Evolutionary conservation across 108 stramenopile species (phyloP), one percentile per base, ranked within the genome.

Genomic region (Mayamaea pseudoterrestris): DNA sequence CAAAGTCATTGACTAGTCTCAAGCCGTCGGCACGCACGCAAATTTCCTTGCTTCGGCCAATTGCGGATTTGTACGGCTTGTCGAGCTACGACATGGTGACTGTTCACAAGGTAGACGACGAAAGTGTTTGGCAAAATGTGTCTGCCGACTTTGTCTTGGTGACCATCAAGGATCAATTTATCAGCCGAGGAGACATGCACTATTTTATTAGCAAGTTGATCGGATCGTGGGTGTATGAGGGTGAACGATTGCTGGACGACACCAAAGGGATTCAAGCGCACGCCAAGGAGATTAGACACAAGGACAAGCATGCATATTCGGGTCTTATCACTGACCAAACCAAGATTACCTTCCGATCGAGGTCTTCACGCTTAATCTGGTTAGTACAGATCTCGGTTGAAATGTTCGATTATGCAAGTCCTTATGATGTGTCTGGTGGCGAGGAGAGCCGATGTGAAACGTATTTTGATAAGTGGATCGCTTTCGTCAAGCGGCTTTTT

Each of bases 391-490:
- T 99, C 41, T 75, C 76, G 14, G 60, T 61, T 7, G 98, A 99
- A 64, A 98, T 97, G 95, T 99, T 93, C 89, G 96, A 99, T 27
- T 94, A 84, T 57, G 55, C 88, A 2, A 80, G 80, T 6, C 70
- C 76, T 23, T 74, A 79, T 61, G 64, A 68, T 42, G n/a, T n/a
- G n/a, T 47, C 37, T 17, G 42, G 61, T 41, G 21, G 39, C 1
- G 40, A 50, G n/a, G 73, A 80, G 57, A 52, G 64, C 29, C 43
- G 70, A 21, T 87, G 80, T 55, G 76, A 85, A 48, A 65, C 79
- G 2, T 90, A 87, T 53, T 87, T 93, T 55, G 86, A 91, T 35
- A 71, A 78, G 41, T 90, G 83, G 60, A 78, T 90, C 21, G 47
- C 65, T 14, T 88, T 83, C 50, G 51, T 71, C 30, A 55, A 71